These are phyloP conservation scores for Psilocybe azurescens DNA, from an alignment of 768 basidiomycete genomes.

Conservation along the genomic window DNA sequence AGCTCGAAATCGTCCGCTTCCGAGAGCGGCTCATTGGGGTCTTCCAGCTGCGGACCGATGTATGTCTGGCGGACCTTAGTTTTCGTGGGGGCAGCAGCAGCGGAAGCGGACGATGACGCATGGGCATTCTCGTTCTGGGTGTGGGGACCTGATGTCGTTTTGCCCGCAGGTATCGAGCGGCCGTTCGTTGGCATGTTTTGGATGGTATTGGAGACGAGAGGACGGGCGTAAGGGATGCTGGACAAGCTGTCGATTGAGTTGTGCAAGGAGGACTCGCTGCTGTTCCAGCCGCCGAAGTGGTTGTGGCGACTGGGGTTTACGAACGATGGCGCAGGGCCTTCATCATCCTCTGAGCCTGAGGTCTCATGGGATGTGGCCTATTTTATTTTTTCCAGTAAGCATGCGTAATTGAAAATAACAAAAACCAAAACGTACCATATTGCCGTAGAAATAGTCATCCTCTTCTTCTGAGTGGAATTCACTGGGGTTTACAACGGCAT, in stretches of 20 bases:
- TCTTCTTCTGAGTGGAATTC: constrained; percentile 46
- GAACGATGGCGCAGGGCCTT: constrained; percentile 6
- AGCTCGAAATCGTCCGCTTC: constrained; percentile 45
- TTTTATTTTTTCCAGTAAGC: neutral
- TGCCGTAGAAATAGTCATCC: constrained; percentile 37
- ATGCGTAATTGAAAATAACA: neutral
- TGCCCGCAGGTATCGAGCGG: neutral
- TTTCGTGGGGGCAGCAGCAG: constrained; percentile 21
- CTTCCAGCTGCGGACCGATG: constrained; percentile 39
- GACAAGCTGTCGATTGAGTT: constrained; percentile 22
- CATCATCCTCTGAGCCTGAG: constrained; percentile 36
- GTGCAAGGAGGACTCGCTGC: constrained; percentile 23
- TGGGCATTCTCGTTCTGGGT: constrained; percentile 1
- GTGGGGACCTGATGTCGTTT: constrained; percentile 8
- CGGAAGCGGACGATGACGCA: neutral
- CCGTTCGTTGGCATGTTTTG: constrained; percentile 7
- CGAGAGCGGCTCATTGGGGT: constrained; percentile 33
- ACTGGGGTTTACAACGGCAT: constrained; percentile 49
- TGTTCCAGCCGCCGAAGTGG: constrained; percentile 24
- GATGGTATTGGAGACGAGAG: constrained; percentile 11
- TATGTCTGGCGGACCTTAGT: constrained; percentile 33
- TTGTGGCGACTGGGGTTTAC: constrained; percentile 10
- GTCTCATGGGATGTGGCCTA: constrained; percentile 31
- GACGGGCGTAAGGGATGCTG: constrained; percentile 12
- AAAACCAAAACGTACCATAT: constrained; percentile 31